Conservation (phyloP, 345 rosid genomes). For the Gossypium australe region DNA sequence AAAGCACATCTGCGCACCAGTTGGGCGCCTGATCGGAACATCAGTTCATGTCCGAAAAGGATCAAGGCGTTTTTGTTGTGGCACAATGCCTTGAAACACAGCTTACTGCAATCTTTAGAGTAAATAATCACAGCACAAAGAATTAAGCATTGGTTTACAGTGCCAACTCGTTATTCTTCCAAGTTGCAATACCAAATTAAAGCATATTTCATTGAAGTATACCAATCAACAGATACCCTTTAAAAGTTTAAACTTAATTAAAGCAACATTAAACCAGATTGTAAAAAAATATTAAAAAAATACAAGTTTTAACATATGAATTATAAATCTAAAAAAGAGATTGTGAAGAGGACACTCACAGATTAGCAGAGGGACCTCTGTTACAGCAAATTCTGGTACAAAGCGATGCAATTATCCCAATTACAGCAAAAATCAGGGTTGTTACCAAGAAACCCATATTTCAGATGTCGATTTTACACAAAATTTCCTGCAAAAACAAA, state of each 20-base stretch:
- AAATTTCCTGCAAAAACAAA: constrained; percentile 18
- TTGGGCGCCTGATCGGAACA: neutral
- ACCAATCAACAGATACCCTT: neutral
- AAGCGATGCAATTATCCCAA: constrained; percentile 71
- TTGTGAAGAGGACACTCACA: constrained; percentile 39
- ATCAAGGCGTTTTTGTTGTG: neutral
- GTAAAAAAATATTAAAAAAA: neutral
- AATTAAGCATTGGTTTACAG: neutral
- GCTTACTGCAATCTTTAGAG: neutral
- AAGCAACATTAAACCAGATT: neutral
- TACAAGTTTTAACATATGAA: neutral
- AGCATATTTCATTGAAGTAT: neutral
- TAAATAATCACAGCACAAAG: neutral
- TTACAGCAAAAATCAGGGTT: constrained; percentile 65
- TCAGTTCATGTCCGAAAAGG: neutral
- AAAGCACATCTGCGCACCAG: neutral
- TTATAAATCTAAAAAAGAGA: neutral
- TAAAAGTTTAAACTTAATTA: neutral
- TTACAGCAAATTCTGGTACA: constrained; percentile 90
- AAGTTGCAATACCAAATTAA: neutral
- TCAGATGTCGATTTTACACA: constrained; percentile 28
- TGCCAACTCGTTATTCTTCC: neutral
- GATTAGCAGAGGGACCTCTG: constrained; percentile 82
- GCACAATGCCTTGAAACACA: neutral
- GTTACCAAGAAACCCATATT: constrained; percentile 85